Percentiles rank a stretch among this genome's conserved stretches.
Evolutionary conservation across 2,329 filamentous ascomycete species (phyloP).

Genomic region (Colletotrichum lentis): DNA sequence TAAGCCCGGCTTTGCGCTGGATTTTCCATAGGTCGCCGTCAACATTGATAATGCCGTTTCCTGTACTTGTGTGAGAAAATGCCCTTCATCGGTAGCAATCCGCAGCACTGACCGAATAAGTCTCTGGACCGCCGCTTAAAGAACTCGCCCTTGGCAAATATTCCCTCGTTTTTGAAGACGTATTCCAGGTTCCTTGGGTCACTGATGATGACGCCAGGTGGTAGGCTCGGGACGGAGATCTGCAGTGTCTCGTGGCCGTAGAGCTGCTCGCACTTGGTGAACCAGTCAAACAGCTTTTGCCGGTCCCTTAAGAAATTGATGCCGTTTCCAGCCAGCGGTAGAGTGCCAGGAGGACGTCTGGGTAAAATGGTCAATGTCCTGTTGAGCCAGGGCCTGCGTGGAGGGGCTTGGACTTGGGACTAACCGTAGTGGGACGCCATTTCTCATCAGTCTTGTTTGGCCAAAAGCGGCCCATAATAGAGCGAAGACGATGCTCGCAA

Average conservation of each 20-base stretch:
- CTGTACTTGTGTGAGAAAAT: conserved; percentile 42
- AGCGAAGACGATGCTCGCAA: conserved; percentile 18
- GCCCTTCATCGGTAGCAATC: conserved; percentile 42
- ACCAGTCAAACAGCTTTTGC: conserved; percentile 69
- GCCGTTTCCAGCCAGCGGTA: conserved; percentile 68
- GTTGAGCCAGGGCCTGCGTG: neutral
- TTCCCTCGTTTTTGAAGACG: conserved; percentile 66
- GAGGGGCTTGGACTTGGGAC: neutral
- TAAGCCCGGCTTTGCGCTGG: conserved; percentile 68
- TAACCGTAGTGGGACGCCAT: conserved; percentile 38
- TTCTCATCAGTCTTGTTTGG: conserved; percentile 34
- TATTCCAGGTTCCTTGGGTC: conserved; percentile 69
- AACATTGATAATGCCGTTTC: conserved; percentile 72
- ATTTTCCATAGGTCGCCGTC: conserved; percentile 70
- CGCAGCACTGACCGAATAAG: conserved; percentile 58
- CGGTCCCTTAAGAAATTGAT: conserved; percentile 67
- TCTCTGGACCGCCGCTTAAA: conserved; percentile 68
- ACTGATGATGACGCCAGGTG: conserved; percentile 69
- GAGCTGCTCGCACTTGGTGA: conserved; percentile 63
- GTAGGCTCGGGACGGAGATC: conserved; percentile 68
- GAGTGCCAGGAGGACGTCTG: conserved; percentile 59
- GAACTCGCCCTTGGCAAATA: conserved; percentile 70
- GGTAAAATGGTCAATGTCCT: conserved; percentile 7
- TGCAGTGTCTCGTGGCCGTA: conserved; percentile 69
- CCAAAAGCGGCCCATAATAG: conserved; percentile 30